Evolutionary conservation across 2,329 filamentous ascomycete genomes (phyloP), one percentile per base, ranked within the genome.

Genomic region (Talaromyces marneffei): DNA sequence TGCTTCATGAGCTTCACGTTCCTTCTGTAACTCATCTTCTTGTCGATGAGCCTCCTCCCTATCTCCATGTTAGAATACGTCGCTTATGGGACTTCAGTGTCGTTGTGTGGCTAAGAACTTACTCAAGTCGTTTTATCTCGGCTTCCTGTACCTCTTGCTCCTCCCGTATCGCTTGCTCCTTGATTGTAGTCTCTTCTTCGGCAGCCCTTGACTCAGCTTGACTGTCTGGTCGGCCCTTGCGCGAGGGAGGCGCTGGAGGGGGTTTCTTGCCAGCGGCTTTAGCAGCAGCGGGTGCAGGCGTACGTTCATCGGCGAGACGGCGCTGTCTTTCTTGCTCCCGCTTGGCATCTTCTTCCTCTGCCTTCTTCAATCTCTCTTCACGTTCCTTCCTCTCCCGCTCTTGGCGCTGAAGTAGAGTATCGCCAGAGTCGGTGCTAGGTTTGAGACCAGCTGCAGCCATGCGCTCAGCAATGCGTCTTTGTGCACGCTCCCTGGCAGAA

Each of bases 401-500:
- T 62, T 89, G 85, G 64, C 92, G 85, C 76, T 99, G 92, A 61
- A 89, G 85, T 35, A 92, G 79, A 31, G 87, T 90, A 77, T 99
- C 94, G 2, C 88, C 87, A 40, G 87, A 78, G 71, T 95, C 95
- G 18, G 82, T 81, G 5, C 90, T 88, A 31, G 91, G 87, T 74
- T 91, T 96, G 72, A 99, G 89, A 37, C 94, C 94, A 64, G 97
- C 84, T 52, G 93, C 93, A 63, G 94, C 94, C 69, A 99, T 85
- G 63, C 94, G 88, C 75, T 97, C 94, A 37, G 94, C 93, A 89
- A 99, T 97, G 63, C 93, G 90, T 72, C 93, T 91, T 74, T 97
- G 92, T 8, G 94, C 95, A 74, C 97, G 93, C 74, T 97, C 92
- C 74, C 95, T 96, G 71, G 97, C 97, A 70, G 95, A 96, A 4